phyloP scores from a whole-genome alignment of 352 stramenopile genomes.

The Globisporangium canariense region DNA sequence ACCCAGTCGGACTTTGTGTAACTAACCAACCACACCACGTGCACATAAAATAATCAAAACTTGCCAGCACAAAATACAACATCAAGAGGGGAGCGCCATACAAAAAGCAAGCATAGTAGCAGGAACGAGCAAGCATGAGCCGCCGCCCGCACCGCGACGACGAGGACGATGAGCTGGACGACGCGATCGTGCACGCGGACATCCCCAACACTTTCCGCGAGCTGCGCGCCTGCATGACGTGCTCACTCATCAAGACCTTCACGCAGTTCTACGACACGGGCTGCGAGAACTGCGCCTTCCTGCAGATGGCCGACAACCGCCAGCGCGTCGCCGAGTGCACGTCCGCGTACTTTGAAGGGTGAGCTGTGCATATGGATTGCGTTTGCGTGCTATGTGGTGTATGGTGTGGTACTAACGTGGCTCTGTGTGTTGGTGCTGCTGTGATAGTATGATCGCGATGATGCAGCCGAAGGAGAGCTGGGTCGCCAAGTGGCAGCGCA shows the following conservation, averaged over 20 bases:
- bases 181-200: slow-evolving; percentile 76
- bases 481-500: slow-evolving; percentile 88
- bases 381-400: not conserved
- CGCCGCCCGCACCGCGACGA: slow-evolving; percentile 52
- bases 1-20: not conserved
- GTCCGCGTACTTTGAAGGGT: slow-evolving; percentile 88
- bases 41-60: not conserved
- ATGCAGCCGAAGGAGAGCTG: slow-evolving; percentile 88
- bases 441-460: slow-evolving; percentile 81
- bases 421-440: not conserved
- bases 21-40: not conserved
- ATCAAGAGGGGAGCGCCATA: not conserved
- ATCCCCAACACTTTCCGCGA: slow-evolving; percentile 88
- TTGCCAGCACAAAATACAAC: not conserved
- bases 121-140: slow-evolving; percentile 27
- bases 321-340: slow-evolving; percentile 87
- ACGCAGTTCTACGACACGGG: slow-evolving; percentile 90
- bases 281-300: slow-evolving; percentile 87
- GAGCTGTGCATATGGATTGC: not conserved
- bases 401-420: not conserved
- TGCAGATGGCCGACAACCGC: slow-evolving; percentile 89
- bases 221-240: slow-evolving; percentile 86
- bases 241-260: slow-evolving; percentile 88
- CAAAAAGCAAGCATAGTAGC: not conserved
- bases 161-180: slow-evolving; percentile 81